Evolutionary conservation across 1,284 basidiomycete genomes (phyloP).

Genomic region (Boletellus sp.): DNA sequence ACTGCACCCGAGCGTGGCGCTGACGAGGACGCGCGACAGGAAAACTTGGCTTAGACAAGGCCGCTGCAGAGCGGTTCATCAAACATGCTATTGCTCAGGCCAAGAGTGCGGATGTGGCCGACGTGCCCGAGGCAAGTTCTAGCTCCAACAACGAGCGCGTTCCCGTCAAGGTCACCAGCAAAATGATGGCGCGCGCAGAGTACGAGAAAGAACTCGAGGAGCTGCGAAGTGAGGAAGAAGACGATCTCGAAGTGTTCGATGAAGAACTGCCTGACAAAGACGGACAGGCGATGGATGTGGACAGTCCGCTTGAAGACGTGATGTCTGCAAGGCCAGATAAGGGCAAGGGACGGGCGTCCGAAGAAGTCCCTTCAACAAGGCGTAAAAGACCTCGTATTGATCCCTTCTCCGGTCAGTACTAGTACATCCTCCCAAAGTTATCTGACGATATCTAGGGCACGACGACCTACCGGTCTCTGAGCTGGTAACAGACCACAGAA

Average conservation of each 20-base stretch:
- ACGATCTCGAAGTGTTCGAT: slow-evolving; percentile 41
- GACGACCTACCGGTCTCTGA: slow-evolving; percentile 17
- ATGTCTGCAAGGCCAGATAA: slow-evolving; percentile 33
- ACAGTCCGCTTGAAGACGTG: slow-evolving; percentile 6
- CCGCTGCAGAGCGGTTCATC: slow-evolving; percentile 76
- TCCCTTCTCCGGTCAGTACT: slow-evolving; percentile 56
- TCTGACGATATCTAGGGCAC: slow-evolving; percentile 28
- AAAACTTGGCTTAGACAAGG: slow-evolving; percentile 56
- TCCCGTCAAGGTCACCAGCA: slow-evolving; percentile 58
- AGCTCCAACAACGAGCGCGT: slow-evolving; percentile 30
- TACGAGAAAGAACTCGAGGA: slow-evolving; percentile 56
- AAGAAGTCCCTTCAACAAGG: slow-evolving; percentile 34
- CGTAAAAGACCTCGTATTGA: slow-evolving; percentile 54
- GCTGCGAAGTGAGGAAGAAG: slow-evolving; percentile 42
- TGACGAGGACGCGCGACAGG: slow-evolving; percentile 11
- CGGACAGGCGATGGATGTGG: slow-evolving; percentile 12
- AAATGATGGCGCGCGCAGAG: slow-evolving; percentile 63
- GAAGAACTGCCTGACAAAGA: slow-evolving; percentile 39
- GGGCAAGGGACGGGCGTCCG: slow-evolving; percentile 39
- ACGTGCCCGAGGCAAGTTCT: slow-evolving; percentile 12
- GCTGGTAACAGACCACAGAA: slow-evolving; percentile 1
- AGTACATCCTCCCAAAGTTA: not conserved
- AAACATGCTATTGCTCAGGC: slow-evolving; percentile 74
- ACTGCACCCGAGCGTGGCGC: not conserved
- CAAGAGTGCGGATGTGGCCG: slow-evolving; percentile 35